These are phyloP conservation scores for Gnaphalium uliginosum DNA, from an alignment of 129 eudicot genomes.

Conservation along the genomic window DNA sequence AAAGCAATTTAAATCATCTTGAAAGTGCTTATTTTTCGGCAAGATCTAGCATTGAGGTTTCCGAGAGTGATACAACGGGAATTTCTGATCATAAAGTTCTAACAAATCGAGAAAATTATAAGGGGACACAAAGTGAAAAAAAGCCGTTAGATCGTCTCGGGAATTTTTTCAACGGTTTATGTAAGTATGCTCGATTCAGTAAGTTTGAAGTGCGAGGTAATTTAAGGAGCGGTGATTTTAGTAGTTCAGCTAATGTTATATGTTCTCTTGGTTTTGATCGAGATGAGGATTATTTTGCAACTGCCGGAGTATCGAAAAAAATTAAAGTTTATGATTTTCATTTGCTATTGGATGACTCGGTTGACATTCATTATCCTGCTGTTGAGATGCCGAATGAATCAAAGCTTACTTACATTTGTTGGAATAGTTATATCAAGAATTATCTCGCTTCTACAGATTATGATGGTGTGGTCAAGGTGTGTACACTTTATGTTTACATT, in stretches of 20 bases:
- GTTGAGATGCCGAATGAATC: conserved; percentile 78
- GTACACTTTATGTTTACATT: conserved; percentile 29
- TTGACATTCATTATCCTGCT: conserved; percentile 88
- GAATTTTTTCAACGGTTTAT: conserved; percentile 67
- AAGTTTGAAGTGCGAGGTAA: conserved; percentile 71
- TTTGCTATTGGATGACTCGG: conserved; percentile 57
- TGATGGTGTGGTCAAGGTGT: conserved; percentile 88
- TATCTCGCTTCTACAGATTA: conserved; percentile 91
- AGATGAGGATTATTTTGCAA: conserved; percentile 85
- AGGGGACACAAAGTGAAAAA: conserved; percentile 16
- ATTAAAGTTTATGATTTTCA: conserved; percentile 74
- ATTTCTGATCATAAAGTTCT: conserved; percentile 44
- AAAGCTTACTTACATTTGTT: conserved; percentile 73
- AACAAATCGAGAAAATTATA: conserved; percentile 42
- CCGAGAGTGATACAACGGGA: conserved; percentile 25
- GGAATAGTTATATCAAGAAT: conserved; percentile 86
- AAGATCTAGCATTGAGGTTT: conserved; percentile 54
- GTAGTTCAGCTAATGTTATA: conserved; percentile 72
- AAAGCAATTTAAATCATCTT: conserved; percentile 55
- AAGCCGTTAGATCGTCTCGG: conserved; percentile 60
- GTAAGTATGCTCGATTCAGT: conserved; percentile 89
- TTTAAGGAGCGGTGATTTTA: conserved; percentile 71
- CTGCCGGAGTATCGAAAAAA: conserved; percentile 94
- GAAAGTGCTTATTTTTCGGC: conserved; percentile 76
- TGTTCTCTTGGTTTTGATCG: conserved; percentile 92